phyloP scores from a whole-genome alignment of 306 rosid species.

The Trifolium pratense region DNA sequence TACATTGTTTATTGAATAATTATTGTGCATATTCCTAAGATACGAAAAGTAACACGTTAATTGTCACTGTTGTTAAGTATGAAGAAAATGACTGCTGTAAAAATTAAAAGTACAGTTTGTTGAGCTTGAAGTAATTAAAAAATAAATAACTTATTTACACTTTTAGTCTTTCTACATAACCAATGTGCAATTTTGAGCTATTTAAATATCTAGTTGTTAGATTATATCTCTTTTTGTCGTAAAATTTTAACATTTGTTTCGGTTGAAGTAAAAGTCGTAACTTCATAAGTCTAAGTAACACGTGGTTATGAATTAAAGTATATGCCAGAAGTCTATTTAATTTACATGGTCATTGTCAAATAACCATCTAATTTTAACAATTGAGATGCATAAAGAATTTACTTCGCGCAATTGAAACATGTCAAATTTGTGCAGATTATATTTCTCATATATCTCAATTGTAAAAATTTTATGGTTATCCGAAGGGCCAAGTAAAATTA shows the following conservation, averaged over 20 bases:
- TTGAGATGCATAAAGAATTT: not conserved
- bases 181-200: not conserved
- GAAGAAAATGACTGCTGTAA: conserved; percentile 52
- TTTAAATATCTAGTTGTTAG: not conserved
- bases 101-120: conserved; percentile 37
- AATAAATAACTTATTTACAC: not conserved
- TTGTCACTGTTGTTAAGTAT: conserved; percentile 48
- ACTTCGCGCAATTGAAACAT: not conserved
- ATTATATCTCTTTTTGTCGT: not conserved
- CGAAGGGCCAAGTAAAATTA: not conserved
- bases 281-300: too few relatives aligned
- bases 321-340: not conserved
- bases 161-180: not conserved
- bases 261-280: too few relatives aligned
- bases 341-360: not conserved
- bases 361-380: not conserved
- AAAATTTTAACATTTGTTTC: too few relatives aligned
- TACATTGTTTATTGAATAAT: not conserved
- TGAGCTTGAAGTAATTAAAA: not conserved
- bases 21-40: conserved; percentile 7
- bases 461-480: too few relatives aligned
- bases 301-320: not conserved
- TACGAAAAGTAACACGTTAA: conserved; percentile 37
- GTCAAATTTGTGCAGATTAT: too few relatives aligned
- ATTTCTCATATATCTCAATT: not conserved